These are phyloP conservation scores for Sutorius australiensis DNA, from an alignment of 768 basidiomycete genomes.

Conservation along the genomic window DNA sequence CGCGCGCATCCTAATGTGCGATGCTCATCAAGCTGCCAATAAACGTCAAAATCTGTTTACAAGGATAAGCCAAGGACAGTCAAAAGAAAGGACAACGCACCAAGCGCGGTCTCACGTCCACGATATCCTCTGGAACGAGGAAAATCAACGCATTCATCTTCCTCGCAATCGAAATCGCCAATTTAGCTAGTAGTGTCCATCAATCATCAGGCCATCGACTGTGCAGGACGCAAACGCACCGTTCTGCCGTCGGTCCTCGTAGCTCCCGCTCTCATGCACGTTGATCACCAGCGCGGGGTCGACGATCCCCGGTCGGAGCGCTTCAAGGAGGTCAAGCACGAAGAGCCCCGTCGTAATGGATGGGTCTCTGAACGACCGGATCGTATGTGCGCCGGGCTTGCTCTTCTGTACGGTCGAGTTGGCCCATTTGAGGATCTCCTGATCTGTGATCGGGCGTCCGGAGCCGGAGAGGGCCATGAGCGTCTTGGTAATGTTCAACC, in stretches of 20 bases:
- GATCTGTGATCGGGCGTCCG: constrained; percentile 85
- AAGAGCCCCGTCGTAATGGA: constrained; percentile 84
- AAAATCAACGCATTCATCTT: constrained; percentile 97
- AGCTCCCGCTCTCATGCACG: constrained; percentile 58
- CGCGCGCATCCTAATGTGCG: constrained; percentile 27
- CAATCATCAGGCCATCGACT: no score
- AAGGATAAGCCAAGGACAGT: neutral
- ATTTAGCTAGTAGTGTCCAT: constrained; percentile 59
- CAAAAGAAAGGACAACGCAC: constrained; percentile 43
- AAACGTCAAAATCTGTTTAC: constrained; percentile 82
- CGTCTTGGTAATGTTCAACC: constrained; percentile 88
- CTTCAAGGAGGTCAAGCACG: constrained; percentile 90
- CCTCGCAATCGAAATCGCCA: constrained; percentile 97
- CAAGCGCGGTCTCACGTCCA: constrained; percentile 86
- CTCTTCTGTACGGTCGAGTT: constrained; percentile 80
- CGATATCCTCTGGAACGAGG: constrained; percentile 95
- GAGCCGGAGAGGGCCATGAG: constrained; percentile 66
- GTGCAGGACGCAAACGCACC: constrained; percentile 47
- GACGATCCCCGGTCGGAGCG: constrained; percentile 90
- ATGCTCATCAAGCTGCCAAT: constrained; percentile 90
- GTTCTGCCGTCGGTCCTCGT: constrained; percentile 90
- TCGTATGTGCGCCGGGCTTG: constrained; percentile 54
- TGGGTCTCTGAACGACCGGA: constrained; percentile 95
- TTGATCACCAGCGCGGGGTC: constrained; percentile 76
- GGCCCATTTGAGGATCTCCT: constrained; percentile 95